phyloP scores from a whole-genome alignment of 352 stramenopile genomes.

The Pythium folliculosum region DNA sequence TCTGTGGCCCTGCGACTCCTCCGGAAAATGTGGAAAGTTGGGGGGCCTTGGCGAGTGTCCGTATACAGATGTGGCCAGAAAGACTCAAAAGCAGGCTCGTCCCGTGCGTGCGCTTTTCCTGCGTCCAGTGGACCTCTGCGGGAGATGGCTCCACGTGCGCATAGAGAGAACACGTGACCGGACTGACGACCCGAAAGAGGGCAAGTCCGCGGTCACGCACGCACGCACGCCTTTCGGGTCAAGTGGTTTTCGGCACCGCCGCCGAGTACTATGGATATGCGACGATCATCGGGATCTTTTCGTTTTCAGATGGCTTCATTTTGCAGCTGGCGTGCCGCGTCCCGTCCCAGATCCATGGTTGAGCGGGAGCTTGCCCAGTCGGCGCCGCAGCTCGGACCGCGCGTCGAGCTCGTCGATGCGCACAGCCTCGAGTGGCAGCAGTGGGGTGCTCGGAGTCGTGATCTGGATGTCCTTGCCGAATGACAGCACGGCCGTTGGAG shows the following conservation, averaged over 20 bases:
- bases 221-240: neutral
- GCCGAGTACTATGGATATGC: neutral
- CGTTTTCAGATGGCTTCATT: slow-evolving; percentile 7
- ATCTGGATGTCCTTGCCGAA: slow-evolving; percentile 74
- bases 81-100: neutral
- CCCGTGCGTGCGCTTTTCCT: neutral
- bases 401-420: slow-evolving; percentile 57
- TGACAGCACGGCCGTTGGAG: slow-evolving; percentile 49
- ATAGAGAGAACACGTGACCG: neutral
- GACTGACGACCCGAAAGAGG: neutral
- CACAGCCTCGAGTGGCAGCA: slow-evolving; percentile 61
- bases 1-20: too few species aligned
- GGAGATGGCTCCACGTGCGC: neutral
- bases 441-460: slow-evolving; percentile 44
- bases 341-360: neutral
- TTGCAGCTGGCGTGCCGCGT: neutral
- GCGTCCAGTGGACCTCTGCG: neutral
- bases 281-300: slow-evolving; percentile 4
- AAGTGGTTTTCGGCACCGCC: neutral
- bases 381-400: slow-evolving; percentile 47
- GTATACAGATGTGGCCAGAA: neutral
- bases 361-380: slow-evolving; percentile 3
- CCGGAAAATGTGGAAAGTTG: neutral
- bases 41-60: too few species aligned
- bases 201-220: too few species aligned